Base-by-base conservation (phyloP, 2,329 filamentous ascomycete genomes). In the Diaporthe eres region DNA sequence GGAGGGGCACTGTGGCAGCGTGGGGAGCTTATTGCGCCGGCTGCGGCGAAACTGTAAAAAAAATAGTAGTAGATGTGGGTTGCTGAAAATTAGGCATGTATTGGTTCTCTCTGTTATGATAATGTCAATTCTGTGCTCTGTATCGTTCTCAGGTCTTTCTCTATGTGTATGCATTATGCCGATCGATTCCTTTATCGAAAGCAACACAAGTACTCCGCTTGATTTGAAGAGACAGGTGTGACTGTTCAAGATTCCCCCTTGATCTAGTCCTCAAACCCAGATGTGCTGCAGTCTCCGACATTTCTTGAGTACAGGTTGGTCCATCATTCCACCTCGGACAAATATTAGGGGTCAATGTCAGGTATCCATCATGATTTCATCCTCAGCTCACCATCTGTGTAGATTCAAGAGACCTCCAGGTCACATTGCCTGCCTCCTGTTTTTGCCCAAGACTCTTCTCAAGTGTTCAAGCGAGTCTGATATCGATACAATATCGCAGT, bases 1-100 rank as follows among this genome's bases (percentile, higher is more conserved):
- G 94, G 94, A 2, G 94, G 94, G 4, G 86, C 88, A 7, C 57
- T 90, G 80, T 90, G 89, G 88, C 79, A 81, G 39, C 83, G 82
- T 49, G 89, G 88, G 3, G 84, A 88, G 80, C 77, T 90, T 78
- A 79, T 83, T n/a, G 80, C 79, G 22, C 78, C 79, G n/a, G 78
- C 75, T 60, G 75, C 79, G 71, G 77, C 85, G 22, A 90, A 89
- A 83, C 78, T 89, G 81, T 89, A 84, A 75, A 68, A 68, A 31
- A 70, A 75, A 61, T 49, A 31, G n/a, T 22, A 25, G 2, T 17
- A 4, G 37, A 31, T 34, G 1, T 42, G 0, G 28, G 15, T 4
- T 31, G 5, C 28, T 51, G 9, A 10, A 28, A 51, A 34, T 6
- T 25, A 42, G 49, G 44, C 42, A 25, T 12, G 22, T 67, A 28